phyloP scores from a whole-genome alignment of 495 filamentous ascomycete genomes.

The Gamarada debralockiae region DNA sequence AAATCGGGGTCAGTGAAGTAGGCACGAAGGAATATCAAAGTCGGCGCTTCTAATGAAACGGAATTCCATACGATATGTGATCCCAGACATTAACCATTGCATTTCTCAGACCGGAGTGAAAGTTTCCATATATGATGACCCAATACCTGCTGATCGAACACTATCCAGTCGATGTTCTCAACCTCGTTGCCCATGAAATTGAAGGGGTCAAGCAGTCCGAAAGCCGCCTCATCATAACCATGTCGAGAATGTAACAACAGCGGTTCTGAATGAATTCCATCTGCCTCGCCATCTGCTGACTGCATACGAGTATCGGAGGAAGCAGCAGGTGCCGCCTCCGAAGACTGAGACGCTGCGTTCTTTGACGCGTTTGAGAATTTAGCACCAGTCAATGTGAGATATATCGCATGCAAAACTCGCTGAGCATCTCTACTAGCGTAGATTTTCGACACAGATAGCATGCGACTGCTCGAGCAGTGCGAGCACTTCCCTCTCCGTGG shows the following conservation, averaged over 20 bases:
- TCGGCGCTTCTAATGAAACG: background rate
- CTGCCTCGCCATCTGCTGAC: background rate
- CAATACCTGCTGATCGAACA: background rate
- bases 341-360: background rate
- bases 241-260: background rate
- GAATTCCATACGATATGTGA: background rate
- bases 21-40: background rate
- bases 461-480: background rate
- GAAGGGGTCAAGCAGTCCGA: background rate
- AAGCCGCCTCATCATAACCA: conserved; percentile 2
- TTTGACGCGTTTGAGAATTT: background rate
- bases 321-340: background rate
- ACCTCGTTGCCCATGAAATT: background rate
- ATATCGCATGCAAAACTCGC: background rate
- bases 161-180: background rate
- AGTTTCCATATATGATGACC: background rate
- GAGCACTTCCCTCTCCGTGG: background rate
- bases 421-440: background rate
- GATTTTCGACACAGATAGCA: background rate
- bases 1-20: background rate
- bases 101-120: background rate
- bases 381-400: background rate
- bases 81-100: background rate
- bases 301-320: too few species aligned
- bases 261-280: background rate